Conservation (phyloP, 306 rosid genomes). For the Malus orientalis region DNA sequence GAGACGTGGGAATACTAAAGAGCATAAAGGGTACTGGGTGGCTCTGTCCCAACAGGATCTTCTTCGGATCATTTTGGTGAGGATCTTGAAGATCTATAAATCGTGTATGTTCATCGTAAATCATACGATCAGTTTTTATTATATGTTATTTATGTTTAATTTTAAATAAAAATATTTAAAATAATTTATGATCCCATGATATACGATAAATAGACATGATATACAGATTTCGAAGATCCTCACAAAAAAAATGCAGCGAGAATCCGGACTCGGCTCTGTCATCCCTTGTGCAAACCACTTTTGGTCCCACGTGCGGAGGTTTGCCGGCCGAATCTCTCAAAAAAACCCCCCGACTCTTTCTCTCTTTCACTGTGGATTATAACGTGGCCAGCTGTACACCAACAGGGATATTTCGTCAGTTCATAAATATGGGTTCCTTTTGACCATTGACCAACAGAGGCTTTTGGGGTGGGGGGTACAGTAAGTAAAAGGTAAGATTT, state of each 20-base stretch:
- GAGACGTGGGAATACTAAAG: not conserved
- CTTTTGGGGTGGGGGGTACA: not conserved
- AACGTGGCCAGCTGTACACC: slow-evolving; percentile 53
- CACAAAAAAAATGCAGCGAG: too few species aligned
- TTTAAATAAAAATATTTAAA: too few species aligned
- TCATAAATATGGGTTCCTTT: not conserved
- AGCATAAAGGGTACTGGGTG: not conserved
- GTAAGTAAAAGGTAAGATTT: not conserved
- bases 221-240: too few species aligned
- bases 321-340: slow-evolving; percentile 4
- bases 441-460: slow-evolving; percentile 14
- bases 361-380: slow-evolving; percentile 3
- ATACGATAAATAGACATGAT: rapidly evolving
- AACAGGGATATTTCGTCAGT: slow-evolving; percentile 12
- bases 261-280: not conserved
- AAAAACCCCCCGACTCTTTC: not conserved
- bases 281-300: not conserved
- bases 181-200: rapidly evolving
- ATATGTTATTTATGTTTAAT: rapidly evolving
- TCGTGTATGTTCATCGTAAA: rapidly evolving
- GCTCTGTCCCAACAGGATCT: not conserved
- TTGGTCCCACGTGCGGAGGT: slow-evolving; percentile 16
- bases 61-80: rapidly evolving
- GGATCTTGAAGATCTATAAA: too few species aligned
- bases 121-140: rapidly evolving